A percentile compares a stretch with the other conserved stretches of the same genome.
phyloP scores from a whole-genome alignment of 176 grass and related monocot genomes.

The Triticum monococcum region DNA sequence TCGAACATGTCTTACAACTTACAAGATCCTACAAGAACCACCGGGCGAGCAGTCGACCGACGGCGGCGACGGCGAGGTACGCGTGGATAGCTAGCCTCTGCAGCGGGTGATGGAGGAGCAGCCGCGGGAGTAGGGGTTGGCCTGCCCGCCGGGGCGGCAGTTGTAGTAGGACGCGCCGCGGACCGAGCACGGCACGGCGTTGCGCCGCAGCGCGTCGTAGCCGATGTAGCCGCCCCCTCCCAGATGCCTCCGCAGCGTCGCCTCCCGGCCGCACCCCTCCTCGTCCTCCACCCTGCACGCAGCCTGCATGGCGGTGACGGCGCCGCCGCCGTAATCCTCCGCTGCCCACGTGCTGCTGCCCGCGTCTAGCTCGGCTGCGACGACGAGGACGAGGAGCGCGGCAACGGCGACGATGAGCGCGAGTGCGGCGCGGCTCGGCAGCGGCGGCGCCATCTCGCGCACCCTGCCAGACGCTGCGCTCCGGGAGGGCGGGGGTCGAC shows the following conservation, averaged over 20 bases:
- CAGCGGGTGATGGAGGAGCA: constrained; percentile 50
- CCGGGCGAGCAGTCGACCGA: neutral
- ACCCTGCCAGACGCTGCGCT: neutral
- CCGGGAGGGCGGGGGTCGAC: no score
- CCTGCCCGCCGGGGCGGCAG: constrained; percentile 44
- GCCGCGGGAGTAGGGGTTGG: constrained; percentile 50
- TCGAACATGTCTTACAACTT: neutral
- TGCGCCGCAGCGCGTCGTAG: constrained; percentile 40
- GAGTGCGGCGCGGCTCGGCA: neutral
- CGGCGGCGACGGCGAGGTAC: neutral
- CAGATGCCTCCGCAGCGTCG: constrained; percentile 35
- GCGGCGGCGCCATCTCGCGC: constrained; percentile 24
- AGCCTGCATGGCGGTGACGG: neutral
- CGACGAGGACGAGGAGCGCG: neutral
- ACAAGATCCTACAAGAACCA: constrained; percentile 12
- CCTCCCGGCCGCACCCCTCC: neutral
- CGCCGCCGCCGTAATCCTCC: neutral
- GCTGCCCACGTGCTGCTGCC: neutral
- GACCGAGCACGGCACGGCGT: constrained; percentile 38
- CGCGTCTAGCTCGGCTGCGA: neutral
- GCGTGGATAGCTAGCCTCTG: neutral
- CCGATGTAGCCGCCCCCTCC: constrained; percentile 28
- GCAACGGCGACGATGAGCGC: neutral
- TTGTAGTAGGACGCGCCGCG: constrained; percentile 57
- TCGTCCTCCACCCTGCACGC: constrained; percentile 27